Evolutionary conservation across 2,329 filamentous ascomycete genomes (phyloP).

Genomic region (Fusarium tjaetaba): DNA sequence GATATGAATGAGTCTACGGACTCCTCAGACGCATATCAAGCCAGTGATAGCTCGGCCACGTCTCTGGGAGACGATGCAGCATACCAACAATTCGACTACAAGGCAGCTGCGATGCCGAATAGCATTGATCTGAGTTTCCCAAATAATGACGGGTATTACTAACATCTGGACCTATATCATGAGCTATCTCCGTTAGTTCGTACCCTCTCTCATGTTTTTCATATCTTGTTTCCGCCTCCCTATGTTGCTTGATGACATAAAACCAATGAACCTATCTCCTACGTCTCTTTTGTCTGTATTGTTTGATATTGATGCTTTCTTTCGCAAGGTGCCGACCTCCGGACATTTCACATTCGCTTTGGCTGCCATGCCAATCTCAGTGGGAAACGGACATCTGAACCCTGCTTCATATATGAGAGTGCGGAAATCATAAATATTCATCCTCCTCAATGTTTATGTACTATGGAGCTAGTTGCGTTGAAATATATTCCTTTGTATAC

Average conservation of each 20-base stretch:
- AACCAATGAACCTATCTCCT: background rate
- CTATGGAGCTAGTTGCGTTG: background rate
- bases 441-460: too few species aligned
- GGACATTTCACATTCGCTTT: background rate
- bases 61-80: constrained; percentile 20
- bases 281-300: background rate
- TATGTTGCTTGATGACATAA: background rate
- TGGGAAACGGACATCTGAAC: background rate
- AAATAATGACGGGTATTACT: background rate
- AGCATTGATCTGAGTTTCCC: background rate
- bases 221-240: background rate
- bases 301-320: background rate
- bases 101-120: background rate
- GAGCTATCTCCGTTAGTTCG: too few species aligned
- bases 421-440: too few species aligned
- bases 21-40: constrained; percentile 20
- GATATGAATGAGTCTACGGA: constrained; percentile 5
- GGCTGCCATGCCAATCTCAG: too few species aligned
- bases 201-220: background rate
- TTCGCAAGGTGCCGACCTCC: background rate
- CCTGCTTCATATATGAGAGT: background rate
- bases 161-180: background rate
- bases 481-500: background rate
- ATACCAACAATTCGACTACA: constrained; percentile 19
- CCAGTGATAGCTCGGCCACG: constrained; percentile 26